Conservation (phyloP, 2,329 filamentous ascomycete genomes). For the Purpureocillium lavendulum region DNA sequence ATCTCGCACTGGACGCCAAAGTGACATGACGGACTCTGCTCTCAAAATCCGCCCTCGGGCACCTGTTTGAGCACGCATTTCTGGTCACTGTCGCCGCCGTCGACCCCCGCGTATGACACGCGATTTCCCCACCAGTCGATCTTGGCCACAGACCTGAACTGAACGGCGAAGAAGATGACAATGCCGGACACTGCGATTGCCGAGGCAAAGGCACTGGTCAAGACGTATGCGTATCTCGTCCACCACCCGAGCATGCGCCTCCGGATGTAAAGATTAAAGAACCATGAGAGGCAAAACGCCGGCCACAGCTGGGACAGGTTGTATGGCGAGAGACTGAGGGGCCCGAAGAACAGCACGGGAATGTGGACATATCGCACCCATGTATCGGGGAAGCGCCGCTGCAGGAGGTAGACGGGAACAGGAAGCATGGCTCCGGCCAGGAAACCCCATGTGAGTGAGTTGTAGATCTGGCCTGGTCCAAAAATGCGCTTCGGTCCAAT, state of each 20-base stretch:
- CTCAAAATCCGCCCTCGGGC: neutral
- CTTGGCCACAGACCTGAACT: neutral
- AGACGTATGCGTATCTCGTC: neutral
- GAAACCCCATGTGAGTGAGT: neutral
- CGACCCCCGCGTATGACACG: neutral
- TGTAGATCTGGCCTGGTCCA: neutral
- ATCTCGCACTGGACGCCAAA: no score
- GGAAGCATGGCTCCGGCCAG: neutral
- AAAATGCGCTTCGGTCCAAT: neutral
- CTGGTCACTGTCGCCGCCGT: neutral
- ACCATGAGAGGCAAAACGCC: neutral
- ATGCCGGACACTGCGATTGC: neutral
- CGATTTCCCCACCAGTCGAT: neutral
- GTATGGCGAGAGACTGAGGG: neutral
- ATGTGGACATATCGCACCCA: neutral
- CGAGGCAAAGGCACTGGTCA: neutral
- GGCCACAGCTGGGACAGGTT: neutral
- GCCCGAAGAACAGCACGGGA: neutral
- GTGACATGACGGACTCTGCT: no score
- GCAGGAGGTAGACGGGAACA: neutral
- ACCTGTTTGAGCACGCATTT: neutral
- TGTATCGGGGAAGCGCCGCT: neutral
- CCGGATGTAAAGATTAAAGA: neutral
- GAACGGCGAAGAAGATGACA: neutral
- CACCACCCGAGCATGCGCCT: neutral